Base-by-base conservation (phyloP, 2,329 filamentous ascomycete genomes). In the Ophiosphaerella korrae region DNA sequence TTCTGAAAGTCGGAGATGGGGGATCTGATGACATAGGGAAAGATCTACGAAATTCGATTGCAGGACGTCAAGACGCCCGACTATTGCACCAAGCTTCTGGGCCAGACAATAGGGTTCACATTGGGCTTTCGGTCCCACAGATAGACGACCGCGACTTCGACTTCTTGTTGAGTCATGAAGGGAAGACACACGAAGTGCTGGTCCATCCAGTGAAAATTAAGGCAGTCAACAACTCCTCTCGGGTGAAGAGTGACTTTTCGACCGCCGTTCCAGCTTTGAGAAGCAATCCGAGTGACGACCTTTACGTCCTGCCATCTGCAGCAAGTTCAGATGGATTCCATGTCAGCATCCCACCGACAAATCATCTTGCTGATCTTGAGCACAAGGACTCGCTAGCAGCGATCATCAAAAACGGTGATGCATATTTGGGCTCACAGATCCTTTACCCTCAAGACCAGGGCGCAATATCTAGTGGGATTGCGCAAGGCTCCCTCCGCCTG, bases 111-210 rank as follows among this genome's bases (percentile, higher is more conserved):
- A 46, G 40, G 21, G 42, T 66, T 6, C 64, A 68, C 35, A 67
- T 69, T 14, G 66, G 64, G 1, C 51, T 69, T 3, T 58, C 57
- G 12, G 57, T 67, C 3, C 64, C 66, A 13, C 62, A 61, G 31
- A 63, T 68, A 13, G 54, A 58, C 14, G 50, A 50, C n/a, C 50
- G 55, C 21, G 66, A 69, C 43, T 69, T 68, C 42, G 64, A 63
- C 3, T 67, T 69, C 39, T 50, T 69, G 8, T 35, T 67, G 8
- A 48, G 48, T 7, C 34, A 59, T 8, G 13, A 50, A 2, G 62
- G 58, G 2, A 38, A 14, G 1, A 61, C 55, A 6, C 54, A 66
- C 12, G 66, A 68, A n/a, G 41, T 67, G 7, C 51, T 67, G 5
- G 56, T 60, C 4, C 60, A 57, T 16, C 66, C 50, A 31, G 46